Evolutionary conservation across 75 land plant species (phyloP), one percentile per base, ranked within the genome.

Genomic region (Pseudotsuga menziesii): DNA sequence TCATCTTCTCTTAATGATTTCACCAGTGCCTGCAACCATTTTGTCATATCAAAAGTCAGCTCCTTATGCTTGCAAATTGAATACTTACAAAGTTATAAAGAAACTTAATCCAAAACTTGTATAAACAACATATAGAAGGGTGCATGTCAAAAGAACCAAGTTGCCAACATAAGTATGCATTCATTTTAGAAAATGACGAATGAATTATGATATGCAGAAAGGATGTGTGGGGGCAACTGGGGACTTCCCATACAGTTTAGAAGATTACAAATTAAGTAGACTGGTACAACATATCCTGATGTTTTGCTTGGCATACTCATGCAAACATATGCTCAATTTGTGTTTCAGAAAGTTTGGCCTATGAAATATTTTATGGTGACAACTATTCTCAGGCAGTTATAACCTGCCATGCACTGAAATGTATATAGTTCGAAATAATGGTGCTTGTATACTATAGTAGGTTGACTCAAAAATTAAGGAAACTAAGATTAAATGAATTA

Each of bases 1-100:
- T 95, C 97, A 75, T 91, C 91, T 57, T 94, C 97, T 17, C 91
- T 86, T 62, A 93, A 78, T 58, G 98, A 88, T 83, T 89, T 95
- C 56, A 97, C 89, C 20, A 95, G 84, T 57, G 98, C 98, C 98
- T 95, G 88, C 41, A 87, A 83, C 25, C 35, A 35, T 32, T 17
- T 64, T 35, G 41, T 35, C 9, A 17, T 2, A 64, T 64, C 69
- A 64, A 29, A 0, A 29, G 32, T 29, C 32, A 29, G 15, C 20
- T 32, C 58, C 80, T 76, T 76, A 48, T 23, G n/a, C 58, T 78
- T 20, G 19, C 39, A 80, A 35, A 64, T 56, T 61, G 17, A 35
- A 64, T 12, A 36, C 41, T 62, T 35, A 35, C 35, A 64, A 64
- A 35, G 19, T 64, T 64, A 32, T 36, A 11, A 17, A 64, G 16